Evolutionary conservation across 1,139 yeast species (phyloP), one percentile per base, ranked within the genome.

Genomic region (Lizanozyma gosingica): DNA sequence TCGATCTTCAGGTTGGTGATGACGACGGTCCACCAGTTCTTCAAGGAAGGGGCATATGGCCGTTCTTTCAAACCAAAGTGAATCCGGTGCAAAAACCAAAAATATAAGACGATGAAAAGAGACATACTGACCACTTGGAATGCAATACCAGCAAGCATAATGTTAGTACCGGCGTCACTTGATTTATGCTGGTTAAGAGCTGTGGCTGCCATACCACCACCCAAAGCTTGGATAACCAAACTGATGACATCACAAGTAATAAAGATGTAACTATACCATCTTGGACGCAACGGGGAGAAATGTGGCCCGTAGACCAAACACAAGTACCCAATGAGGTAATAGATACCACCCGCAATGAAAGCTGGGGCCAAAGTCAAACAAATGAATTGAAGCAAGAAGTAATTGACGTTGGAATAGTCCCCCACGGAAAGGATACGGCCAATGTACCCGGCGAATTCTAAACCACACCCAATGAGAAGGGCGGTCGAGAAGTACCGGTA

Each of bases 401-500:
- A 65, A 43, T 71, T 56, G 40, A 63, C 47, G 38, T 62, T 56
- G 14, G 29, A 22, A 11, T 22, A 22, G 39, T 66, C 58, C 3
- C 73, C 57, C 38, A 75, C 57, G 9, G 78, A 60, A 33, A 62
- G 44, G 2, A 62, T 57, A 43, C 96, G 64, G 4, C 85, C 88
- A 36, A 76, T 57, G 52, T 83, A 87, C 2, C 96, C 96, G 4
- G 76, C 58, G 38, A 80, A 66, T 57, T 87, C 95, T 36, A 84
- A 64, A 0, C 72, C 71, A 34, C 68, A 60, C 1, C 90, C 90
- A 47, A 77, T 64, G 42, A 72, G 59, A 62, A 83, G 81, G 2
- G 85, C 68, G 3, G 69, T 58, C 37, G 80, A 74, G 56, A 78
- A 80, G 94, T 94, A 87, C 73, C 81, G 81, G 54, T 83, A 87